A percentile compares a stretch with the other conserved stretches of the same genome.
Evolutionary conservation across 2,329 filamentous ascomycete genomes (phyloP).

Genomic region (Ceratocystiopsis minuta): DNA sequence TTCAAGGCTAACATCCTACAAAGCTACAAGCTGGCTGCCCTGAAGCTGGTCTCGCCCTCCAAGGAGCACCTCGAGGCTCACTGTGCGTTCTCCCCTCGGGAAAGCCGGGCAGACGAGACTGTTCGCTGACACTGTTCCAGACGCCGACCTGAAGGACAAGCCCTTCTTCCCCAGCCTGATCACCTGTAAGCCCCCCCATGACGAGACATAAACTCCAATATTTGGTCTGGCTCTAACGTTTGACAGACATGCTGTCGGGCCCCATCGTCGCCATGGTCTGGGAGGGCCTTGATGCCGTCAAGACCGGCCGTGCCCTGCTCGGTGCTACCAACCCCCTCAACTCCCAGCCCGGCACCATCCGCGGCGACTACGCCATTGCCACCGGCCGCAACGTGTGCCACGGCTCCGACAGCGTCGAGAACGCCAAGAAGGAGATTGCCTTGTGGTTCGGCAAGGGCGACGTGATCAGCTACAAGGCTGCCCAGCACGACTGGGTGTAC

Average conservation of each 20-base stretch:
- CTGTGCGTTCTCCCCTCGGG: constrained; percentile 35
- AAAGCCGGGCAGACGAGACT: no score
- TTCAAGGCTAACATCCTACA: neutral
- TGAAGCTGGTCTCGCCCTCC: constrained; percentile 81
- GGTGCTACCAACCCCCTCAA: constrained; percentile 97
- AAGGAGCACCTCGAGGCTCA: constrained; percentile 97
- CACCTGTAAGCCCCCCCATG: constrained; percentile 45
- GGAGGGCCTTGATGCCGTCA: constrained; percentile 97
- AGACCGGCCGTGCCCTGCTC: constrained; percentile 90
- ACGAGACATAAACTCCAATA: no score
- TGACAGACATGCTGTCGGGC: constrained; percentile 81
- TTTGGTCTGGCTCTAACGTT: no score
- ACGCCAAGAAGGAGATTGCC: constrained; percentile 97
- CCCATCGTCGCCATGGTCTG: constrained; percentile 99
- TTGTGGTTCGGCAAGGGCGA: constrained; percentile 94
- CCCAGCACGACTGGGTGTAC: constrained; percentile 88
- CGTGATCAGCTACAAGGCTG: constrained; percentile 66
- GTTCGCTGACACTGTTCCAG: constrained; percentile 17
- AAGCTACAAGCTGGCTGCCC: constrained; percentile 94
- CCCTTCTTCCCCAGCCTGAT: constrained; percentile 93
- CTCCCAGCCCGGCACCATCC: constrained; percentile 93
- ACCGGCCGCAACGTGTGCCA: constrained; percentile 99
- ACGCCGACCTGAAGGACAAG: constrained; percentile 81
- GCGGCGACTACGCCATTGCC: constrained; percentile 71
- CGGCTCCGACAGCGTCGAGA: constrained; percentile 97